phyloP scores from a whole-genome alignment of 257 asterid species.

The Capsicum chinense region DNA sequence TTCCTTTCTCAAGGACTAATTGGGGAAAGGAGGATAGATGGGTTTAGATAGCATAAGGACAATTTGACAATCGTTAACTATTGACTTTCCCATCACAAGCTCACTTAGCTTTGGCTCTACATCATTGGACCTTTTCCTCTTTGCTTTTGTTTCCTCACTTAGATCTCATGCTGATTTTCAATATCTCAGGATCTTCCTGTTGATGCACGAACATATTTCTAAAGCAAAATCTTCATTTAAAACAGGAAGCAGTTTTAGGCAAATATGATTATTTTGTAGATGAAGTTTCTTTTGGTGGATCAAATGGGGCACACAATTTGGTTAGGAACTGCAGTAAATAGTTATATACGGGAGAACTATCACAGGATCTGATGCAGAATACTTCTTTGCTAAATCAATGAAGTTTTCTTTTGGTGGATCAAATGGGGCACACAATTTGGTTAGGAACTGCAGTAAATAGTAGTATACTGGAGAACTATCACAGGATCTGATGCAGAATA shows the following conservation, averaged over 20 bases:
- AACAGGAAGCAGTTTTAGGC: not conserved
- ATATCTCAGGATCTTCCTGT: constrained; percentile 7
- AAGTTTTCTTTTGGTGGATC: constrained; percentile 22
- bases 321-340: constrained; percentile 10
- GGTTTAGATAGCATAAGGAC: too few relatives aligned
- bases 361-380: constrained; percentile 25
- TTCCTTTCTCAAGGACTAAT: too few relatives aligned
- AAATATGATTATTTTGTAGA: constrained; percentile 15
- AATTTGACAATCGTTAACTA: too few relatives aligned
- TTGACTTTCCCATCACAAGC: too few relatives aligned
- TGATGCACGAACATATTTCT: constrained; percentile 13
- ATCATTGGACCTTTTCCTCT: too few relatives aligned
- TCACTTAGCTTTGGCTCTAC: too few relatives aligned
- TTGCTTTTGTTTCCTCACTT: not conserved
- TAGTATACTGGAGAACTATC: constrained; percentile 23
- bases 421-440: not conserved
- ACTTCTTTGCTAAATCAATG: not conserved
- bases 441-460: constrained; percentile 6
- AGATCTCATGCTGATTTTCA: constrained; percentile 21
- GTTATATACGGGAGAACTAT: constrained; percentile 19
- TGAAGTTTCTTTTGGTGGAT: constrained; percentile 27
- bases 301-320: not conserved
- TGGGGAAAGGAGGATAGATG: too few relatives aligned
- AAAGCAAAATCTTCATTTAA: not conserved
- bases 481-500: constrained; percentile 24